Evolutionary conservation across 140 eudicot species (phyloP), one percentile per base, ranked within the genome.

Genomic region (Cichorium intybus): DNA sequence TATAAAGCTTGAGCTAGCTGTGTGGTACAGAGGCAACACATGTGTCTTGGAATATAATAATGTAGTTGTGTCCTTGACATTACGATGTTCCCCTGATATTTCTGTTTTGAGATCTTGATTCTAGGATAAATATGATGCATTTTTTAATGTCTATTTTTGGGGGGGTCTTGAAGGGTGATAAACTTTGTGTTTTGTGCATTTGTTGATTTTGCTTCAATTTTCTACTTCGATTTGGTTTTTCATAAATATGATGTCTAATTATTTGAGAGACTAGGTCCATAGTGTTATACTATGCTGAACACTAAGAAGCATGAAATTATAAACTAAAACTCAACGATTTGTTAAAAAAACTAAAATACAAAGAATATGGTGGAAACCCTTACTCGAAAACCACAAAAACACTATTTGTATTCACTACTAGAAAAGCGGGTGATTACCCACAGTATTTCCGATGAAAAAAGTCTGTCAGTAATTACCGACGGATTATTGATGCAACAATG

Each of bases 101-200:
- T 58, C 63, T 74, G 74, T 74, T 74, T 14, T 66, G 58, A 60
- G 80, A 68, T 75, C 80, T 75, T 75, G 75, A 75, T 68, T 75
- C n/a, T 60, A 60, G 75, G 75, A 67, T 59, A 49, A 60, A 65
- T 58, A 53, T 45, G 26, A 41, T 59, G 64, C 41, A 28, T 60
- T 60, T 60, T 58, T 67, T 41, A 26, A 75, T 75, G 66, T 41
- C 69, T 60, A 75, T 68, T 75, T 75, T 75, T 68, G 62, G 75
- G 54, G 54, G 64, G 69, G 74, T 41, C 15, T 74, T 58, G 74
- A 67, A 66, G 52, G 74, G 54, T 37, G 64, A 75, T 75, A 60
- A 60, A 75, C 80, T 68, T 60, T 60, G 80, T 75, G 80, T 68
- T 68, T 75, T 75, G 75, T 75, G 80, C 75, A 67, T 58, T 58